A percentile compares a stretch with the other conserved stretches of the same genome.
Conservation (phyloP, 1,139 yeast genomes). For the Lodderomyces parapsilosis region DNA sequence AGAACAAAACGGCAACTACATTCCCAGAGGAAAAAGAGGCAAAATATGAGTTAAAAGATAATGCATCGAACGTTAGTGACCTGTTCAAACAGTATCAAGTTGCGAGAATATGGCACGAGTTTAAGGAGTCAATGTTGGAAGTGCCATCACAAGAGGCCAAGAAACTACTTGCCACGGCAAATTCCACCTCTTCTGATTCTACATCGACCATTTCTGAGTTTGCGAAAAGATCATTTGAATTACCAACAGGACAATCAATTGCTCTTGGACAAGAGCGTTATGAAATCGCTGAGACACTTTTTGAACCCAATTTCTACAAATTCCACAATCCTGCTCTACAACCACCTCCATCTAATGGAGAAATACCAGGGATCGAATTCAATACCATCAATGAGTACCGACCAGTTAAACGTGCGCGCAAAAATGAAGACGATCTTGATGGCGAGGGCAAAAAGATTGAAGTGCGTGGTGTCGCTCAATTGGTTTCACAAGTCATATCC, state of each 20-base stretch:
- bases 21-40: constrained; percentile 30
- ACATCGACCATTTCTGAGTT: background rate
- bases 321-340: constrained; percentile 24
- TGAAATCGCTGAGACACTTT: constrained; percentile 70
- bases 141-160: constrained; percentile 36
- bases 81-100: constrained; percentile 38
- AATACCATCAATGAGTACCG: constrained; percentile 57
- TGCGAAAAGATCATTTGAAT: constrained; percentile 61
- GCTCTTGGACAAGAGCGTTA: constrained; percentile 56
- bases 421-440: constrained; percentile 19
- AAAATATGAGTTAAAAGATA: constrained; percentile 27
- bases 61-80: constrained; percentile 31
- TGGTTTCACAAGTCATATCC: constrained; percentile 69
- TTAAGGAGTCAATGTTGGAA: constrained; percentile 65
- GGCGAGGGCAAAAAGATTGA: constrained; percentile 24
- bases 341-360: constrained; percentile 37
- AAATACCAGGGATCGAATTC: constrained; percentile 26
- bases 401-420: constrained; percentile 64
- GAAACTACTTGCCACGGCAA: constrained; percentile 13
- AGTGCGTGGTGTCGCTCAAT: constrained; percentile 60
- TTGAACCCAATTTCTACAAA: constrained; percentile 55
- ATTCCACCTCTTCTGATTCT: constrained; percentile 1
- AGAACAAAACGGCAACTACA: constrained; percentile 32
- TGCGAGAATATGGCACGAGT: constrained; percentile 49
- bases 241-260: constrained; percentile 64